Percentiles rank a stretch among this genome's conserved stretches.
These are phyloP conservation scores for Sclerotinia glacialis DNA, from an alignment of 2,329 filamentous ascomycete species.

Conservation along the genomic window DNA sequence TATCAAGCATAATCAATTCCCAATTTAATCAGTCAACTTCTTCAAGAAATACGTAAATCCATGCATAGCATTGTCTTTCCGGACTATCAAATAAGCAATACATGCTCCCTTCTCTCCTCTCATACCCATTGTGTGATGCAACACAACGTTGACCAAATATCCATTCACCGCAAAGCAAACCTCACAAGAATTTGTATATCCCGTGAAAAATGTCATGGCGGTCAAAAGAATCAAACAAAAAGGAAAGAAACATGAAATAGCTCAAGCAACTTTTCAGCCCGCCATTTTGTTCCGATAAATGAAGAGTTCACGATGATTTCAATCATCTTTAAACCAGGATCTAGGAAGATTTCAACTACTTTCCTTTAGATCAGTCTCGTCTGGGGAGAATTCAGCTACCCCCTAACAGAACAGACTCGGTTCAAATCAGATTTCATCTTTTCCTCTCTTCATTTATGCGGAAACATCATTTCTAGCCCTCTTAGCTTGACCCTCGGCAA, in stretches of 20 bases:
- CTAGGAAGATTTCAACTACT: slow-evolving; percentile 19
- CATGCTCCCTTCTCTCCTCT: neutral
- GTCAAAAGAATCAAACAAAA: neutral
- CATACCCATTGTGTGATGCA: neutral
- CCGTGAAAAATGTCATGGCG: neutral
- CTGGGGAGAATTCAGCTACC: slow-evolving; percentile 20
- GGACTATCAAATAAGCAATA: neutral
- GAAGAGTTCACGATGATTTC: slow-evolving; percentile 6
- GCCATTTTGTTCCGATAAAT: slow-evolving; percentile 14
- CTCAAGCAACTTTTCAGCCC: slow-evolving; percentile 20
- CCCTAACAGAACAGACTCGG: slow-evolving; percentile 11
- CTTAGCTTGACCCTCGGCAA: slow-evolving; percentile 20
- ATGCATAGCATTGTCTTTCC: neutral
- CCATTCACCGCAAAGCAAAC: neutral
- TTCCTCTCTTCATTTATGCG: slow-evolving; percentile 17
- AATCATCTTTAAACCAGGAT: slow-evolving; percentile 5
- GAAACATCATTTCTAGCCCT: slow-evolving; percentile 21
- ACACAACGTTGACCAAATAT: neutral
- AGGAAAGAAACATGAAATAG: slow-evolving; percentile 18
- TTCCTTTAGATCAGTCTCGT: slow-evolving; percentile 13
- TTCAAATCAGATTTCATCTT: neutral
- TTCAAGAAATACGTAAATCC: neutral
- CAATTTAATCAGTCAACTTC: neutral
- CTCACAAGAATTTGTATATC: slow-evolving; percentile 2
- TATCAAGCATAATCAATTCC: neutral